Conservation (phyloP, 257 asterid species). For the Solanum microdontum region DNA sequence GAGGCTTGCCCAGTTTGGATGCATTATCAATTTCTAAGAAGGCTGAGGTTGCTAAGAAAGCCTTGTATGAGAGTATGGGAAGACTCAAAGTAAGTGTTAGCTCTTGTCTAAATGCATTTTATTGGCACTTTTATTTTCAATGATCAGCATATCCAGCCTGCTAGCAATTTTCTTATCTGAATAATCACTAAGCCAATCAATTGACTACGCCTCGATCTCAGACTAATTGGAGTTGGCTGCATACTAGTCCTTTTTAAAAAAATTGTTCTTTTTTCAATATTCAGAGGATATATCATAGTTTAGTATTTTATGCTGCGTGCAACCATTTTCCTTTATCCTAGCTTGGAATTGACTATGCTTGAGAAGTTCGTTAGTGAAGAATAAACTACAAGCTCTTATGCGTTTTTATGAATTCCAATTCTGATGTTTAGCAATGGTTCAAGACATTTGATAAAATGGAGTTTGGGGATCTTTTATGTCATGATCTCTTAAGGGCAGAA, state of each 20-base stretch:
- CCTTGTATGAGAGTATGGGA: conserved; percentile 49
- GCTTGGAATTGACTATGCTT: background rate
- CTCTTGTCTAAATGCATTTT: background rate
- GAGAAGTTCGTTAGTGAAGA: background rate
- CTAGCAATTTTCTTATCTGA: background rate
- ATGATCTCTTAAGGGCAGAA: background rate
- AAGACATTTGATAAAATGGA: too few species aligned
- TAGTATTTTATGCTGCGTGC: background rate
- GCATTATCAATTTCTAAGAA: conserved; percentile 57
- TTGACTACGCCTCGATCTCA: background rate
- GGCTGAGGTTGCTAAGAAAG: conserved; percentile 75
- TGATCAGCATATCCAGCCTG: background rate
- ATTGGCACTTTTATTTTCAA: background rate
- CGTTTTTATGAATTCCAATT: background rate
- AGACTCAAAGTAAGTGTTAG: conserved; percentile 49
- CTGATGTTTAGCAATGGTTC: too few species aligned
- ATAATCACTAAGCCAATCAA: background rate
- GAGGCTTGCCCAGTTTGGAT: conserved; percentile 33
- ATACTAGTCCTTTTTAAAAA: background rate
- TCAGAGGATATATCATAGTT: background rate
- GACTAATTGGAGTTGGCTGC: background rate
- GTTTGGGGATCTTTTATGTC: too few species aligned
- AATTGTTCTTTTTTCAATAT: background rate
- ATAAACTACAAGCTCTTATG: background rate
- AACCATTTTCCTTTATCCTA: background rate